phyloP scores from a whole-genome alignment of 2,329 filamentous ascomycete genomes.

The Bipolaris oryzae region DNA sequence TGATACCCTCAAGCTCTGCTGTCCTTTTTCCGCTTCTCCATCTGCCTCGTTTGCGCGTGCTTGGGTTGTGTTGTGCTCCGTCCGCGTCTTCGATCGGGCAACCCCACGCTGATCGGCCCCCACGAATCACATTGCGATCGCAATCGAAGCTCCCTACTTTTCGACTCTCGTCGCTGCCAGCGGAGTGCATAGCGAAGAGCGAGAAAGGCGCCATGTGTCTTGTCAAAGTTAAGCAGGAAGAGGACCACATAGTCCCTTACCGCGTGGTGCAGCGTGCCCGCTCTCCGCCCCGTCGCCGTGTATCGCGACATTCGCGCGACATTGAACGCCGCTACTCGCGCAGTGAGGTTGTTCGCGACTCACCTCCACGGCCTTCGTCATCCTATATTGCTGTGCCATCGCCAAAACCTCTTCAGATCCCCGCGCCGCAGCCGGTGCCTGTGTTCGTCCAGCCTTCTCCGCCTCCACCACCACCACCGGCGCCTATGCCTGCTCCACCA shows the following conservation, averaged over 20 bases:
- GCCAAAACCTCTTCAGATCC: slow-evolving; percentile 42
- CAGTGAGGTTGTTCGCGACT: slow-evolving; percentile 39
- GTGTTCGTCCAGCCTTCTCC: slow-evolving; percentile 48
- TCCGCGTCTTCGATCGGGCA: slow-evolving; percentile 12
- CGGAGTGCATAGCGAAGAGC: slow-evolving; percentile 5
- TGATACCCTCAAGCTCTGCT: slow-evolving; percentile 25
- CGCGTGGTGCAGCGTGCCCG: slow-evolving; percentile 41
- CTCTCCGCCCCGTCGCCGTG: slow-evolving; percentile 39
- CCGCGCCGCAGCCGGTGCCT: slow-evolving; percentile 50
- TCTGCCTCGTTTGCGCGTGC: slow-evolving; percentile 3
- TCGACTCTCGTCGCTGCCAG: slow-evolving; percentile 1
- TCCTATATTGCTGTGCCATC: slow-evolving; percentile 43
- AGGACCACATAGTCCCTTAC: slow-evolving; percentile 52
- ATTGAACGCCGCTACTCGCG: slow-evolving; percentile 37
- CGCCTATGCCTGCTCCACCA: slow-evolving; percentile 37
- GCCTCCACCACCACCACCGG: slow-evolving; percentile 40
- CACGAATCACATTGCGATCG: slow-evolving; percentile 45
- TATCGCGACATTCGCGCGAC: slow-evolving; percentile 28
- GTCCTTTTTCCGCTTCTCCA: slow-evolving; percentile 4
- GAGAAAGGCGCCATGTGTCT: slow-evolving; percentile 51
- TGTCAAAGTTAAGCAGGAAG: slow-evolving; percentile 53
- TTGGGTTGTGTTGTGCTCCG: slow-evolving; percentile 14
- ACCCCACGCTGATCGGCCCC: slow-evolving; percentile 34
- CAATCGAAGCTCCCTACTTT: slow-evolving; percentile 22
- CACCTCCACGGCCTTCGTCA: slow-evolving; percentile 32